Conservation (phyloP, 2,329 filamentous ascomycete species). For the Fusarium multiceps region DNA sequence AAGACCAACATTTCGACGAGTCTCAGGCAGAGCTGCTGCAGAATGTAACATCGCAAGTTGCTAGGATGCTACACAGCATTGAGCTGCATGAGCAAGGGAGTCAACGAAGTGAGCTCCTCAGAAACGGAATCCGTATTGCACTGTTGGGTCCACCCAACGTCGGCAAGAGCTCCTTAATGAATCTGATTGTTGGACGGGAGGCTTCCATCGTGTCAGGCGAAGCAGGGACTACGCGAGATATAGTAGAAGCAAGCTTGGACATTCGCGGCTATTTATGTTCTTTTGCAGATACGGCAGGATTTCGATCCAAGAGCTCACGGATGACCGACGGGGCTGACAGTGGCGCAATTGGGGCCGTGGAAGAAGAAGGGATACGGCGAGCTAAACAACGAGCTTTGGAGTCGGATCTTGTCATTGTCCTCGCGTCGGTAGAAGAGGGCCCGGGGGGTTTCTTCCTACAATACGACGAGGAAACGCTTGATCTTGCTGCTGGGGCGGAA, state of each 20-base stretch:
- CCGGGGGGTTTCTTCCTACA: constrained; percentile 56
- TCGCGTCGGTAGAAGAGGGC: constrained; percentile 76
- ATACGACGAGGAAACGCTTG: constrained; percentile 67
- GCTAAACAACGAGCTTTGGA: constrained; percentile 83
- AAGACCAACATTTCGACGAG: constrained; percentile 97
- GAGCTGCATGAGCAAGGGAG: constrained; percentile 78
- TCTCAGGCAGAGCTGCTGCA: constrained; percentile 76
- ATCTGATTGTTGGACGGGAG: constrained; percentile 88
- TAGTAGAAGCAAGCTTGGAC: constrained; percentile 92
- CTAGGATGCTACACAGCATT: constrained; percentile 70
- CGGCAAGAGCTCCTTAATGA: constrained; percentile 94
- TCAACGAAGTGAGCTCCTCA: constrained; percentile 82
- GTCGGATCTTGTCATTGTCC: constrained; percentile 85
- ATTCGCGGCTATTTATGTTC: constrained; percentile 90
- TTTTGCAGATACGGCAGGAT: constrained; percentile 94
- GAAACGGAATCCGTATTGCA: constrained; percentile 86
- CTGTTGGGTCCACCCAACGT: constrained; percentile 92
- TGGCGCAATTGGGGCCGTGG: constrained; percentile 74
- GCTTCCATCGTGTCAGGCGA: constrained; percentile 95
- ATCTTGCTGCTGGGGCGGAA: constrained; percentile 61
- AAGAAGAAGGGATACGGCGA: constrained; percentile 89
- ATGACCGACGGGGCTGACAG: constrained; percentile 19
- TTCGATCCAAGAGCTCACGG: constrained; percentile 64
- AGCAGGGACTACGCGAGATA: constrained; percentile 92
- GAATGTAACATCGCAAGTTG: constrained; percentile 75